Base-by-base conservation (phyloP, 2,329 filamentous ascomycete genomes). In the Nigrograna mackinnonii region DNA sequence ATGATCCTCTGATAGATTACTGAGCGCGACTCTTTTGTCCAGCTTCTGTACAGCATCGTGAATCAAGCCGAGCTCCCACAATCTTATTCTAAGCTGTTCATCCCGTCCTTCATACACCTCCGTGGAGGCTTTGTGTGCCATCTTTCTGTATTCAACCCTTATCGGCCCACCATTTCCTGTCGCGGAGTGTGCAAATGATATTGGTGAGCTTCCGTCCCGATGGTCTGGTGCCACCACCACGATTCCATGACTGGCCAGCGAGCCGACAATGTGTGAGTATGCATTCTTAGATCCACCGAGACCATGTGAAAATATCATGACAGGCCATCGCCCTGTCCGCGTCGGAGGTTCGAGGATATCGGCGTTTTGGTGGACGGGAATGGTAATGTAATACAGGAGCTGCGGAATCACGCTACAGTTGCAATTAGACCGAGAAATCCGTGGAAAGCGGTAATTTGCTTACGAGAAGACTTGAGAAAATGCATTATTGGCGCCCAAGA, bases 231-330 rank as follows among this genome's bases (percentile, higher is more conserved):
- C 90, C 39, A 92, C 73, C 2, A 95, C 89, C 6, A 94, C 82
- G 17, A 91, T 77, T 30, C 90, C 90, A 58, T 94, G 85, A 16
- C 87, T 90, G 4, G 90, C 87, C 20, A 95, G 71, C 0, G 87
- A 89, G 13, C 87, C 87, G 14, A 80, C 85, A 18, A 95, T 72
- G 59, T 91, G 86, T n/a, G 88, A 92, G 71, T 95, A 95, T 9
- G 88, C 83, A 58, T 94, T 94, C 52, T 88, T 80, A 46, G 82
- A 85, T 26, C 90, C 90, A 26, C 87, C 90, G 1, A 95, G 76
- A 1, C 90, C 90, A 62, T 95, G 90, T 2, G 89, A 94, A 69
- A 95, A 95, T 49, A 95, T 76, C 73, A 90, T 84, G 1, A 89
- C 86, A 0, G 90, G 89, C 86, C 88, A 94, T 71, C 82, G 74